phyloP scores from a whole-genome alignment of 192 early-diverging fungal species.

The Podila epigama region DNA sequence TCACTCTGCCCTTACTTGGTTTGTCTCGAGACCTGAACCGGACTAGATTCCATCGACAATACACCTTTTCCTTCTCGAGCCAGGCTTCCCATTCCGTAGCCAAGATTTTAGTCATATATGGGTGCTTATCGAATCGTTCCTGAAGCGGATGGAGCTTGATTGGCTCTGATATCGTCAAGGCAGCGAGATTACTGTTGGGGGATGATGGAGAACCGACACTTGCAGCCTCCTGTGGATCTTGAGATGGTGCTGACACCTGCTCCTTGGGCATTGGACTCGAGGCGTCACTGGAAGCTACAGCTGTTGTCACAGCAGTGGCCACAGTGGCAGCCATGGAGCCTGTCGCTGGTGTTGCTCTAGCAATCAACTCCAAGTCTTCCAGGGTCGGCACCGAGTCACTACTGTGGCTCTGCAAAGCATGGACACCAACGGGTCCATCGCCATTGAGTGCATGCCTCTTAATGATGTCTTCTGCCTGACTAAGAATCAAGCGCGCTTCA shows the following conservation, averaged over 20 bases:
- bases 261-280: too few relatives aligned
- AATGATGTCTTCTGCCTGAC: background rate
- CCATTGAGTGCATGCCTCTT: background rate
- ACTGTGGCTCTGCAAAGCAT: background rate
- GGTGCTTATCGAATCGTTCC: slow-evolving; percentile 25
- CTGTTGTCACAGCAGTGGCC: background rate
- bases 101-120: slow-evolving; percentile 12
- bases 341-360: too few relatives aligned
- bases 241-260: too few relatives aligned
- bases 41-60: slow-evolving; percentile 37
- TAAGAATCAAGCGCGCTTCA: too few relatives aligned
- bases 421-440: slow-evolving; percentile 1
- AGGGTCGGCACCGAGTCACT: background rate
- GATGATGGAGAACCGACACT: too few relatives aligned
- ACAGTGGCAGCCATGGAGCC: too few relatives aligned
- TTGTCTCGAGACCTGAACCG: slow-evolving; percentile 35
- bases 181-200: too few relatives aligned
- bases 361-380: background rate
- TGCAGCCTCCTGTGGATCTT: too few relatives aligned
- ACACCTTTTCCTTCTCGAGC: slow-evolving; percentile 21
- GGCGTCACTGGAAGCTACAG: background rate
- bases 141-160: background rate
- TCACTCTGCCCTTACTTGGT: slow-evolving; percentile 8
- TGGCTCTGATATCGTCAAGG: background rate
- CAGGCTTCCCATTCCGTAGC: slow-evolving; percentile 37